These are phyloP conservation scores for Austroboletus niveus DNA, from an alignment of 1,284 basidiomycete genomes.

Conservation along the genomic window DNA sequence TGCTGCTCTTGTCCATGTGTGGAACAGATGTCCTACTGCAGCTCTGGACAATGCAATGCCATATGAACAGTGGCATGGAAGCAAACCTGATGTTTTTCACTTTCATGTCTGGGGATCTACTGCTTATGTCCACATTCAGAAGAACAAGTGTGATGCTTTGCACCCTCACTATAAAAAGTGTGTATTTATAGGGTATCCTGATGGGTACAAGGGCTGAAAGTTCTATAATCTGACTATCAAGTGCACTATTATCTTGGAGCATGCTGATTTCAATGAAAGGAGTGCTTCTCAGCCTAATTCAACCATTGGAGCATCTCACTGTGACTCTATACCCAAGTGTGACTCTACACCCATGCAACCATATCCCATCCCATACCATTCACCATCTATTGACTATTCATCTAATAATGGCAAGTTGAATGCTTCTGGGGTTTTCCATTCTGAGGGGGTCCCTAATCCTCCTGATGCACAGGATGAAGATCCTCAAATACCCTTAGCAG, in stretches of 20 bases:
- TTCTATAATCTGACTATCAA: neutral
- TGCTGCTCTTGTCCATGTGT: neutral
- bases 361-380: neutral
- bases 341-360: neutral
- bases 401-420: neutral
- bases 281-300: no score
- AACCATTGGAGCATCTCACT: neutral
- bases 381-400: neutral
- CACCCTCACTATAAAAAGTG: constrained; percentile 33
- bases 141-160: constrained; percentile 27
- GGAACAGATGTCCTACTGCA: no score
- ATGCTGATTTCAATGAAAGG: neutral
- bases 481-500: neutral
- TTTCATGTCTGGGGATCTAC: constrained; percentile 5
- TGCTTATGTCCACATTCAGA: constrained; percentile 34
- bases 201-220: constrained; percentile 1
- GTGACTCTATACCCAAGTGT: neutral
- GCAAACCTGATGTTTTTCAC: neutral
- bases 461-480: neutral
- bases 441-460: neutral
- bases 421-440: no score
- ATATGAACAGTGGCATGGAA: no score
- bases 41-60: no score
- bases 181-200: constrained; percentile 37
- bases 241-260: neutral